A percentile compares a stretch with the other conserved stretches of the same genome.
phyloP scores from a whole-genome alignment of 139 green algal genomes.

The Chlamydomonas urium region DNA sequence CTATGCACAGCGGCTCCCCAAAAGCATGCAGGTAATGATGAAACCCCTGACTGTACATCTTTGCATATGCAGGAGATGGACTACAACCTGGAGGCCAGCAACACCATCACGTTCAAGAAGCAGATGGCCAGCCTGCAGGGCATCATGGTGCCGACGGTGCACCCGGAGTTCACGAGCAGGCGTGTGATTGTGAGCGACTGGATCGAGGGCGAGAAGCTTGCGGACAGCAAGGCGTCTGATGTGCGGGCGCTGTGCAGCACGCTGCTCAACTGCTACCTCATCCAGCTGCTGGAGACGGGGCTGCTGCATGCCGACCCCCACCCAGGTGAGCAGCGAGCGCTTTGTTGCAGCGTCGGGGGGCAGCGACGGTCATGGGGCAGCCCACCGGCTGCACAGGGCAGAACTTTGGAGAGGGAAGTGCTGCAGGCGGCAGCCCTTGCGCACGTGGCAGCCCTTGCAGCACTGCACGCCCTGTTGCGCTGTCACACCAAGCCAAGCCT shows the following conservation, averaged over 20 bases:
- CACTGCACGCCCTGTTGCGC: too few species aligned
- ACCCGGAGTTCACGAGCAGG: conserved; percentile 74
- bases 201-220: conserved; percentile 56
- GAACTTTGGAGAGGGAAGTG: too few species aligned
- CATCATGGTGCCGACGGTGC: conserved; percentile 46
- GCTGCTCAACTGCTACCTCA: conserved; percentile 71
- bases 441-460: too few species aligned
- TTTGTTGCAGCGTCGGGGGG: too few species aligned
- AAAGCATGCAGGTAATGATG: too few species aligned
- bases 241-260: conserved; percentile 41
- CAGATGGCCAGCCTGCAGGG: conserved; percentile 45
- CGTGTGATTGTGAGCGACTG: conserved; percentile 75
- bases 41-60: too few species aligned
- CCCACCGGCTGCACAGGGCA: too few species aligned
- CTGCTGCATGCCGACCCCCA: conserved; percentile 63
- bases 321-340: conserved; percentile 49
- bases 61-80: conserved; percentile 69
- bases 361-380: too few species aligned
- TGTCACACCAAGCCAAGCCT: too few species aligned
- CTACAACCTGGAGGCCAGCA: conserved; percentile 74
- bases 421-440: too few species aligned
- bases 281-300: conserved; percentile 69
- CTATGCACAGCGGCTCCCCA: too few species aligned
- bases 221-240: conserved; percentile 25
- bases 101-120: conserved; percentile 68